These are phyloP conservation scores for Ramichloridium luteum DNA, from an alignment of 2,329 filamentous ascomycete species.

Conservation along the genomic window DNA sequence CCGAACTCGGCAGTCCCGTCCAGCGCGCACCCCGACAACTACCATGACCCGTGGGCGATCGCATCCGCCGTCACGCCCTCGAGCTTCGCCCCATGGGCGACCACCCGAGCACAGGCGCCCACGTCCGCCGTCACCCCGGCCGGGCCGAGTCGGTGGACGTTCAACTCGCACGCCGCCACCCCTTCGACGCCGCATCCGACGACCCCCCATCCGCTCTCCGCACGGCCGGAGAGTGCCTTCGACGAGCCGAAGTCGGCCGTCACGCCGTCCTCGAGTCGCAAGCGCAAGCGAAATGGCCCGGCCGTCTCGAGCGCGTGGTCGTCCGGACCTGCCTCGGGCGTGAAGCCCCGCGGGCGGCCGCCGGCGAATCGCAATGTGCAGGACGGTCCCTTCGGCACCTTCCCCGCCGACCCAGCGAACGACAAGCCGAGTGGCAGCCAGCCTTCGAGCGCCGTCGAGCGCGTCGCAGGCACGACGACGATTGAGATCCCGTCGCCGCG, in stretches of 20 bases:
- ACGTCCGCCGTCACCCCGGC: slow-evolving; percentile 33
- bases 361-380: slow-evolving; percentile 57
- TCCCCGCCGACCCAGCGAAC: slow-evolving; percentile 46
- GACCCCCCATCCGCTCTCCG: slow-evolving; percentile 47
- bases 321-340: slow-evolving; percentile 50
- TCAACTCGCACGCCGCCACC: slow-evolving; percentile 15
- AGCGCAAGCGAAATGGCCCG: slow-evolving; percentile 60
- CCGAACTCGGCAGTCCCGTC: slow-evolving; percentile 36
- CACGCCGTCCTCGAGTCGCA: slow-evolving; percentile 46
- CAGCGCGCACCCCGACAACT: slow-evolving; percentile 43
- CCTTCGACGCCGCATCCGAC: slow-evolving; percentile 53
- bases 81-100: slow-evolving; percentile 24
- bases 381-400: slow-evolving; percentile 57
- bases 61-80: slow-evolving; percentile 27
- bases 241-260: slow-evolving; percentile 61
- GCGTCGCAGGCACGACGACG: no score
- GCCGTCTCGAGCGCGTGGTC: slow-evolving; percentile 85
- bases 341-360: slow-evolving; percentile 68
- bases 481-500: no score
- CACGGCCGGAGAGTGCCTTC: slow-evolving; percentile 34
- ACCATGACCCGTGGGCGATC: slow-evolving; percentile 40
- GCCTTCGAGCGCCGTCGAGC: no score
- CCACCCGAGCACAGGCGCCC: slow-evolving; percentile 24
- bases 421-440: slow-evolving; percentile 10
- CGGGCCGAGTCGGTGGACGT: slow-evolving; percentile 25